Percentiles rank a stretch among this genome's conserved stretches.
Conservation (phyloP, 176 grass and related monocot species). For the Juncus inflexus region DNA sequence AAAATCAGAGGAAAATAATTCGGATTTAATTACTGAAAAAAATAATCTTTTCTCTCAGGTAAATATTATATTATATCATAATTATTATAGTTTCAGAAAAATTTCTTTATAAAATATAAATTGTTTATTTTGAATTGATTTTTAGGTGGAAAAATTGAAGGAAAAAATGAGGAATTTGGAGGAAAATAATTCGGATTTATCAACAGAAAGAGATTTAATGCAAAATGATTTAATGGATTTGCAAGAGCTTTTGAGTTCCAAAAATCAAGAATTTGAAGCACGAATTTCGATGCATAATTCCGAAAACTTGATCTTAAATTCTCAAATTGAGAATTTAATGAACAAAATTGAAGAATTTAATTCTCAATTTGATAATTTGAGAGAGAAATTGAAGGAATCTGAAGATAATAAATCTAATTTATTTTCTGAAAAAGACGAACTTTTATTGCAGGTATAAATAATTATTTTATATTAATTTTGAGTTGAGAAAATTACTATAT, state of each 20-base stretch:
- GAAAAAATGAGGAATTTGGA: slow-evolving; percentile 24
- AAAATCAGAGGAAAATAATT: slow-evolving; percentile 30
- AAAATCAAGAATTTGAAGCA: slow-evolving; percentile 22
- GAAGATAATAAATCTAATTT: slow-evolving; percentile 23
- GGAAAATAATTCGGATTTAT: slow-evolving; percentile 45
- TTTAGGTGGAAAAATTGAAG: slow-evolving; percentile 36
- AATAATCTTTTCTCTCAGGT: slow-evolving; percentile 30
- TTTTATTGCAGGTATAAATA: slow-evolving; percentile 24
- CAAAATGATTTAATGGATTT: slow-evolving; percentile 38
- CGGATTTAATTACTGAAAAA: slow-evolving; percentile 31
- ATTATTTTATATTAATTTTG: no score
- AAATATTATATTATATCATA: not conserved
- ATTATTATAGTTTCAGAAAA: not conserved
- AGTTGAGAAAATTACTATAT: no score
- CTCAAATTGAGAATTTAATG: slow-evolving; percentile 55
- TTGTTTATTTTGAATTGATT: slow-evolving; percentile 1
- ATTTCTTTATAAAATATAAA: no score
- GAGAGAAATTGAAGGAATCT: slow-evolving; percentile 47
- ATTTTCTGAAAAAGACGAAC: slow-evolving; percentile 28
- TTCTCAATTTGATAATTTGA: slow-evolving; percentile 41
- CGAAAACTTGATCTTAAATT: slow-evolving; percentile 53
- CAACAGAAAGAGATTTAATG: slow-evolving; percentile 52
- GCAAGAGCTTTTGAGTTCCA: slow-evolving; percentile 25
- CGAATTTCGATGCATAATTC: slow-evolving; percentile 45
- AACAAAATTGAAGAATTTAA: slow-evolving; percentile 47